Conservation (phyloP, 257 asterid species). For the Solanum ahanhuiri region DNA sequence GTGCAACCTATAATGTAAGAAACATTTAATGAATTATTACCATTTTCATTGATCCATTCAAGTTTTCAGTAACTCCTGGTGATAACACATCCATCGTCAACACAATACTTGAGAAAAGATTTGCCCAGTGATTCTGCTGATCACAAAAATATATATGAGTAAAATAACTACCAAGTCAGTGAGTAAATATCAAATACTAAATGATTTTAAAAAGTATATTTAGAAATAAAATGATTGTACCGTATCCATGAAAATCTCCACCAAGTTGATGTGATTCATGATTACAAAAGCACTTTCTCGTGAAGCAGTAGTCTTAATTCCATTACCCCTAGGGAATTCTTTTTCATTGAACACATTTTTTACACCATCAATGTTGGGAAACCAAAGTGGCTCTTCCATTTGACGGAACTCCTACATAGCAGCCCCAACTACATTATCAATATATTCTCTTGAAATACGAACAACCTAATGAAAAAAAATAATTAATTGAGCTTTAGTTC, state of each 20-base stretch:
- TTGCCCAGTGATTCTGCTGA: conserved; percentile 32
- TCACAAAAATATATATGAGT: not conserved
- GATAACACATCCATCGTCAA: conserved; percentile 12
- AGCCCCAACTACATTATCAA: conserved; percentile 1
- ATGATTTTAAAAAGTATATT: too few species aligned
- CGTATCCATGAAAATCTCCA: conserved; percentile 37
- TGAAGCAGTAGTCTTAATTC: conserved; percentile 24
- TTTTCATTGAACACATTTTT: conserved; percentile 9
- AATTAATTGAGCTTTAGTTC: not conserved
- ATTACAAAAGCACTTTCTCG: conserved; percentile 7
- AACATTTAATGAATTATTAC: conserved; percentile 4
- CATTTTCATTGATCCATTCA: conserved; percentile 28
- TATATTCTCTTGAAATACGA: not conserved
- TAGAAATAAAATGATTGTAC: conserved; percentile 4
- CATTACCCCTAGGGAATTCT: conserved; percentile 11
- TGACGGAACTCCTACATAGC: conserved; percentile 39
- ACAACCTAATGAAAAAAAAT: not conserved
- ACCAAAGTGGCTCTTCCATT: conserved; percentile 41
- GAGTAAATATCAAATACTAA: too few species aligned
- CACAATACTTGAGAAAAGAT: conserved; percentile 27
- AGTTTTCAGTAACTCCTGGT: too few species aligned
- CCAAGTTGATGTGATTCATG: conserved; percentile 7
- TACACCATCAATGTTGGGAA: conserved; percentile 6
- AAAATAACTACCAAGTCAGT: too few species aligned
- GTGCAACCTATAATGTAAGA: not conserved